Percentiles rank a stretch among this genome's conserved stretches.
Conservation (phyloP, 129 eudicot genomes). For the Arctium lappa region DNA sequence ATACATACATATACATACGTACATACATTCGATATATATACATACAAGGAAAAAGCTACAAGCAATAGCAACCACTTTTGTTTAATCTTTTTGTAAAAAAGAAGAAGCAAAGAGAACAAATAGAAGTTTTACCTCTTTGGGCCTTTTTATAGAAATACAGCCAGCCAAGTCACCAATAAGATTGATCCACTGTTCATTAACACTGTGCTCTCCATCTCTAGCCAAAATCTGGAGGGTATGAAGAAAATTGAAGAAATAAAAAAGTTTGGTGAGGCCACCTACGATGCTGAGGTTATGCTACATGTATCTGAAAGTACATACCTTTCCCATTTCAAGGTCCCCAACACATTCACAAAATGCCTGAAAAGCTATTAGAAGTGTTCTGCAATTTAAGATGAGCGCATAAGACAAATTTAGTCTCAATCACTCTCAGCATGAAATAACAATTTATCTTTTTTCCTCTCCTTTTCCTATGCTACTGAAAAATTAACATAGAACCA, state of each 20-base stretch:
- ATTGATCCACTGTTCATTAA: constrained; percentile 81
- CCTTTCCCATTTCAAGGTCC: constrained; percentile 99
- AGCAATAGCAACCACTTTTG: background rate
- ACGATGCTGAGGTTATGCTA: constrained; percentile 10
- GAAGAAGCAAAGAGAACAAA: background rate
- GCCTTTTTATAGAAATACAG: constrained; percentile 82
- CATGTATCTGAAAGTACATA: constrained; percentile 18
- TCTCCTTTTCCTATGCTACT: background rate
- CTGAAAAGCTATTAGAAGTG: constrained; percentile 76
- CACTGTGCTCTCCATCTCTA: constrained; percentile 82
- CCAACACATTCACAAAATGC: constrained; percentile 99
- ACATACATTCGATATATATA: too few species aligned
- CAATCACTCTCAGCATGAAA: constrained; percentile 5
- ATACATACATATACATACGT: background rate
- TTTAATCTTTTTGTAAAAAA: background rate
- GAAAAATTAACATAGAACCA: background rate
- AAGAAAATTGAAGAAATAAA: background rate
- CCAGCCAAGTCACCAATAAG: constrained; percentile 85
- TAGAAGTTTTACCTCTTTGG: constrained; percentile 67
- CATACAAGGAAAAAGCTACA: background rate
- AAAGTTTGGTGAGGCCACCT: background rate
- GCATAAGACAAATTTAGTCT: background rate
- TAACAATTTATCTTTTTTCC: background rate
- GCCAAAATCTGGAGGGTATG: constrained; percentile 64
- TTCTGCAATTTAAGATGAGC: constrained; percentile 40